Evolutionary conservation across 495 filamentous ascomycete species (phyloP), one percentile per base, ranked within the genome.

Genomic region (Penicillium longicatenatum): DNA sequence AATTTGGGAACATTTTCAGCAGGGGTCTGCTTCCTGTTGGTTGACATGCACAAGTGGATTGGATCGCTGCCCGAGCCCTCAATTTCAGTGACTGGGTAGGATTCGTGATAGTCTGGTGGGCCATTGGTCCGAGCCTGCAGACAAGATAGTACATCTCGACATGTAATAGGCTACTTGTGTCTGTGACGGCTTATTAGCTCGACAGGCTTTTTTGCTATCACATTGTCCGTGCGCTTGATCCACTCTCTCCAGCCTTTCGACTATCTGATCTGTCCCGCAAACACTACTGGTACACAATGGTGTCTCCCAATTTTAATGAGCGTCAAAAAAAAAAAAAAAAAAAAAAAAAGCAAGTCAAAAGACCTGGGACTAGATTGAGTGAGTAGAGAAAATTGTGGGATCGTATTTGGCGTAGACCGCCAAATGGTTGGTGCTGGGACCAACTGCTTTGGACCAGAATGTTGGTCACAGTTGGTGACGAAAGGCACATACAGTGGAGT

Each of bases 1-100:
- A 55, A 37, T 55, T 55, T 55, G 53, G 53, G 43, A 55, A n/a
- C 35, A 39, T 39, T 39, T 37, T 39, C 16, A 24, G 42, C 35
- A 54, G 20, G 35, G 35, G 35, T 39, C 35, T 39, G 35, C 22
- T 24, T 43, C 35, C 37, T 29, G 33, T 53, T 53, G 50, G 37
- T 17, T 39, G 14, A 26, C 12, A 24, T 41, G 50, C 37, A 26
- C 5, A 8, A 14, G 37, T 42, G 37, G 50, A 53, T 41, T 42
- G 14, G 50, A 43, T 53, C 50, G 37, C 22, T 37, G 21, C 8
- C 37, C 21, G 19, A 14, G 21, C 17, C 4, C 37, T 53, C 37
- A 39, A 26, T 21, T 39, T 24, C 33, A 43, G 37, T 2, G 30
- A n/a, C 19, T 39, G 20, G 17, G 33, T 44, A 21, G 12, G 33